A percentile compares a stretch with the other conserved stretches of the same genome.
Evolutionary conservation across 2,329 filamentous ascomycete genomes (phyloP).

Genomic region (Colletotrichum melonis): DNA sequence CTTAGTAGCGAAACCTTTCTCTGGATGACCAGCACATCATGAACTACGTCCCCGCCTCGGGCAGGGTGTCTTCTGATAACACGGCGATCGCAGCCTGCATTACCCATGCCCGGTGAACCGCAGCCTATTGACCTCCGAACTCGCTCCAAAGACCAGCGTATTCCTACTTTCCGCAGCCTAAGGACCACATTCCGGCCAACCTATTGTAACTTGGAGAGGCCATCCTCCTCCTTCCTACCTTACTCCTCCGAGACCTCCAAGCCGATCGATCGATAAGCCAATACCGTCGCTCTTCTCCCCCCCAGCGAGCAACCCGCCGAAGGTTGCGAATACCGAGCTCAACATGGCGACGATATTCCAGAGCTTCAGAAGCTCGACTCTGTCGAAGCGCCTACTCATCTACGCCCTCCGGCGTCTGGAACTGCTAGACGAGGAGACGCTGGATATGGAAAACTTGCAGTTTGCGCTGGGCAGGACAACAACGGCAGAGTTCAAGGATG

Average conservation of each 20-base stretch:
- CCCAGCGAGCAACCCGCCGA: slow-evolving; percentile 3
- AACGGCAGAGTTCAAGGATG: slow-evolving; percentile 86
- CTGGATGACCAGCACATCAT: slow-evolving; percentile 41
- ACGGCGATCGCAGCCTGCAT: slow-evolving; percentile 40
- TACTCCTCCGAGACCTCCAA: neutral
- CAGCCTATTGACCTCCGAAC: slow-evolving; percentile 3
- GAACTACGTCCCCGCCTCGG: slow-evolving; percentile 48
- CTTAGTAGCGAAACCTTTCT: slow-evolving; percentile 9
- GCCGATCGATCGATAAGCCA: neutral
- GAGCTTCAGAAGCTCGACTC: slow-evolving; percentile 73
- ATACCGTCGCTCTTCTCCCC: neutral
- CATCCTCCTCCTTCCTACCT: no score
- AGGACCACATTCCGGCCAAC: neutral
- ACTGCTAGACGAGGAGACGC: slow-evolving; percentile 85
- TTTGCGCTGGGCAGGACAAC: slow-evolving; percentile 85
- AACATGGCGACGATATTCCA: slow-evolving; percentile 80
- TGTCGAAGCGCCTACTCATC: slow-evolving; percentile 89
- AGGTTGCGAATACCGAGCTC: slow-evolving; percentile 27
- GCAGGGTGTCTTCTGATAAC: slow-evolving; percentile 49
- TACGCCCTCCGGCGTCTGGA: slow-evolving; percentile 88
- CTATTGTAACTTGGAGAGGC: neutral
- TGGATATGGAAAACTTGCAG: slow-evolving; percentile 88
- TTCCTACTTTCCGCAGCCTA: neutral
- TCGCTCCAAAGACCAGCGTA: neutral
- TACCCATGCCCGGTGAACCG: slow-evolving; percentile 32